Base-by-base conservation (phyloP, 306 rosid genomes). In the Morella rubra region DNA sequence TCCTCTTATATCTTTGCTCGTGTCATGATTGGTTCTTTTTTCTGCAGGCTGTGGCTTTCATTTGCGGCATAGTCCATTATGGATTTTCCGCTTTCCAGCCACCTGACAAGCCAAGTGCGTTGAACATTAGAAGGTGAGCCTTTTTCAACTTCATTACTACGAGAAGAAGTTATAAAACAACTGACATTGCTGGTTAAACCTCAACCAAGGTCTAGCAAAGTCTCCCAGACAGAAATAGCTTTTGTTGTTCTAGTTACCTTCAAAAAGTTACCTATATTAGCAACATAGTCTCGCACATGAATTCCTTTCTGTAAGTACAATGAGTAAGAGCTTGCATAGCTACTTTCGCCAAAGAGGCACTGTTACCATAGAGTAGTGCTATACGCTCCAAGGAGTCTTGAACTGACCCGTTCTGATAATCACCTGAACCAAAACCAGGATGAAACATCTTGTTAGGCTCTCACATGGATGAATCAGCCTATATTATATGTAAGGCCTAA, bases 21-120 rank as follows among this genome's bases (percentile, higher is more conserved):
- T 64, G 53, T 86, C 19, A 32, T 78, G 66, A 82, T 66, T 64
- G 55, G 65, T 66, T 62, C 19, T 53, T 20, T 74, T 27, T 65
- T 73, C 32, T 71, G 84, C 89, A 95, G 98, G 97, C 84, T 46
- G 91, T 92, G 66, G 97, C 97, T 54, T 89, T 90, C 76, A 77
- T 89, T 76, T 92, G 92, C 85, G 92, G 93, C 85, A 79, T 85
- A 73, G 71, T 86, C 72, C 89, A 89, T 80, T 84, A 87, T 74
- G 89, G 86, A 68, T 79, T 90, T 73, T 87, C 93, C 67, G 86
- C 81, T 72, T 77, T 90, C 83, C 88, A 46, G 69, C 90, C 86
- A 72, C 88, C 90, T 75, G 87, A 82, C 24, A 84, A 86, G 80
- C 65, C 85, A 80, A 89, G 82, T 84, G 75, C 87, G 14, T 85